Evolutionary conservation across 352 stramenopile genomes (phyloP).

Genomic region (Thalassiosira hispida): DNA sequence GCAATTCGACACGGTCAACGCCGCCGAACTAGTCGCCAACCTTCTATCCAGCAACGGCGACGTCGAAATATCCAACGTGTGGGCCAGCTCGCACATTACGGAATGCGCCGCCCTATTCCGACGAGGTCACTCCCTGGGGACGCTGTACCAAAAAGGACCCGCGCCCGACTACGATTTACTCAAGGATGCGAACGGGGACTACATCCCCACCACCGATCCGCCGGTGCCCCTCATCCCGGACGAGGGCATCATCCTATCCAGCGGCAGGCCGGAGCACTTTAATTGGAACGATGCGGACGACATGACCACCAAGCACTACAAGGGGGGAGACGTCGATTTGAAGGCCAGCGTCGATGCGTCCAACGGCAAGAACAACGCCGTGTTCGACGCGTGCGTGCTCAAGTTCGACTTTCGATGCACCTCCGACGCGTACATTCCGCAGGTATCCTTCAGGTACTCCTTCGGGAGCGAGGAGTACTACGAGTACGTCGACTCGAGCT

Average conservation of each 20-base stretch:
- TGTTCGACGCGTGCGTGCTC: constrained; percentile 49
- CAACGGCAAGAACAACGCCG: constrained; percentile 6
- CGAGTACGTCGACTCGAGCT: constrained; percentile 52
- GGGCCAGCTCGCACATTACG: not conserved
- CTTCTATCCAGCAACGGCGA: constrained; percentile 32
- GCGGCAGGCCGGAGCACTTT: constrained; percentile 29
- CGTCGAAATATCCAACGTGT: constrained; percentile 23
- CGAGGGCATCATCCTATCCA: constrained; percentile 48
- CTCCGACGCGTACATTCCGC: constrained; percentile 19
- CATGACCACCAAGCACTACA: constrained; percentile 4
- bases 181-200: not conserved
- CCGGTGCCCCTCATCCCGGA: constrained; percentile 20
- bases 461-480: constrained; percentile 63
- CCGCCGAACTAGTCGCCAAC: constrained; percentile 8
- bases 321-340: not conserved
- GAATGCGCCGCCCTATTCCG: constrained; percentile 28
- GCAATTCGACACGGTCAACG: not conserved
- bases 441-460: constrained; percentile 48
- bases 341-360: not conserved
- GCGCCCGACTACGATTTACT: not conserved
- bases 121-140: constrained; percentile 31
- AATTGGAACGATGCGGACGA: constrained; percentile 30
- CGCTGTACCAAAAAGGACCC: constrained; percentile 1
- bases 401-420: constrained; percentile 53
- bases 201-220: constrained; percentile 2